Evolutionary conservation across 2,329 filamentous ascomycete species (phyloP).

Genomic region (Pseudocercospora musae): DNA sequence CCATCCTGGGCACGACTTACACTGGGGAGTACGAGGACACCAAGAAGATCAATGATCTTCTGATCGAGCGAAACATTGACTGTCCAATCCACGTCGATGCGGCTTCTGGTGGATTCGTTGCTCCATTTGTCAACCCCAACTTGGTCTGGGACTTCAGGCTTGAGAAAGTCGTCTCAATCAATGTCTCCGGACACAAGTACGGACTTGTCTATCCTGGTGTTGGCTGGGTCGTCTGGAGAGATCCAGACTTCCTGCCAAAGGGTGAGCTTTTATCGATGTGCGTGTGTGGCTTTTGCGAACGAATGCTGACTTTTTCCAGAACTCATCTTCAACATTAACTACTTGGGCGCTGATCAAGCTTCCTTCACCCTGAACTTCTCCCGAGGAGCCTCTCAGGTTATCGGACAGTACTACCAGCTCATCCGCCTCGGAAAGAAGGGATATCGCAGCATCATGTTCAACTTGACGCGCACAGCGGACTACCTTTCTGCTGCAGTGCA

Average conservation of each 20-base stretch:
- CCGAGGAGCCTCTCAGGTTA: slow-evolving; percentile 89
- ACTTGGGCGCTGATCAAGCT: slow-evolving; percentile 89
- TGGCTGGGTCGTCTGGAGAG: slow-evolving; percentile 89
- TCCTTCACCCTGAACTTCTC: slow-evolving; percentile 98
- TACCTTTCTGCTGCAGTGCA: slow-evolving; percentile 74
- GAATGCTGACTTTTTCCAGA: slow-evolving; percentile 45
- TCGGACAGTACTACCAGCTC: slow-evolving; percentile 96
- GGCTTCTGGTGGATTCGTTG: slow-evolving; percentile 87
- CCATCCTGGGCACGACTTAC: slow-evolving; percentile 88
- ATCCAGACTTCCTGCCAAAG: slow-evolving; percentile 76
- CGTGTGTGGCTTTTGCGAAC: background rate
- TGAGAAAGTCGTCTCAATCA: slow-evolving; percentile 86
- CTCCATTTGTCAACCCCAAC: slow-evolving; percentile 80
- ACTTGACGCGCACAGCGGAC: slow-evolving; percentile 84
- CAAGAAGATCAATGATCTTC: slow-evolving; percentile 84
- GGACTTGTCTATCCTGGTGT: slow-evolving; percentile 82
- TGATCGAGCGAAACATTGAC: slow-evolving; percentile 71
- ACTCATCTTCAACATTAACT: slow-evolving; percentile 99
- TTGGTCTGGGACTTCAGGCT: slow-evolving; percentile 91
- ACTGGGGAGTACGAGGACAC: slow-evolving; percentile 95
- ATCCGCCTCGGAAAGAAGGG: slow-evolving; percentile 91
- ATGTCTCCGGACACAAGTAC: slow-evolving; percentile 89
- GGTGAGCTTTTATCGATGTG: slow-evolving; percentile 18
- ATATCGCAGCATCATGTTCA: slow-evolving; percentile 90
- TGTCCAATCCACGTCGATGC: slow-evolving; percentile 92